Evolutionary conservation across 176 grass and related monocot species (phyloP), one percentile per base, ranked within the genome.

Genomic region (Juncus inflexus): DNA sequence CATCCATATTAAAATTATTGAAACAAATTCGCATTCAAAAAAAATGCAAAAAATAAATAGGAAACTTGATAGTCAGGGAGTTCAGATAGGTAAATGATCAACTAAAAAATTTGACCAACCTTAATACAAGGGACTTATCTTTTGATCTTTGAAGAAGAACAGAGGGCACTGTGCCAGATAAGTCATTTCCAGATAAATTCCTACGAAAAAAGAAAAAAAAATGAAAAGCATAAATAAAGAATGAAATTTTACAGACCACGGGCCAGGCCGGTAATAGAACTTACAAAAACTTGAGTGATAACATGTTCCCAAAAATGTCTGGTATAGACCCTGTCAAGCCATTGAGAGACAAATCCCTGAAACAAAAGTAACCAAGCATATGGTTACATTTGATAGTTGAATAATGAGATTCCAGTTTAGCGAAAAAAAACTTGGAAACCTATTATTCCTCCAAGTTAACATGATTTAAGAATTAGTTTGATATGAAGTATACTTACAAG

Each of bases 331-430:
- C 70, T 50, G 40, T 52, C 51, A 74, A 52, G 57, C 12, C 38
- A 37, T 74, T 63, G 14, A 12, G 6, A 35, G 70, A 74, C 57
- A 74, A 51, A 43, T 74, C 55, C 9, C 57, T 74, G 70, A 59
- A 70, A 40, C 45, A 41, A 3, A 73, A 58, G 19, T 19, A 39
- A 15, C 4, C 63, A 66, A 14, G 38, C 4, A 37, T 47, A 66
- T 63, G 63, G 10, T 15, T 13, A 45, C 1, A 12, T 38, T 66
- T 45, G 12, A 49, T 37, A 40, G 7, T n/a, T n/a, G n/a, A n/a
- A n/a, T n/a, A n/a, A n/a, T n/a, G n/a, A n/a, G n/a, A n/a, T 7
- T 62, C 35, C 58, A 62, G 35, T 37, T 9, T 37, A 9, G 9
- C 4, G 49, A n/a, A 66, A 57, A 14, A 42, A 10, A 39, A 43